These are phyloP conservation scores for Taphrina communis DNA, from an alignment of 1,139 yeast species.

Conservation along the genomic window DNA sequence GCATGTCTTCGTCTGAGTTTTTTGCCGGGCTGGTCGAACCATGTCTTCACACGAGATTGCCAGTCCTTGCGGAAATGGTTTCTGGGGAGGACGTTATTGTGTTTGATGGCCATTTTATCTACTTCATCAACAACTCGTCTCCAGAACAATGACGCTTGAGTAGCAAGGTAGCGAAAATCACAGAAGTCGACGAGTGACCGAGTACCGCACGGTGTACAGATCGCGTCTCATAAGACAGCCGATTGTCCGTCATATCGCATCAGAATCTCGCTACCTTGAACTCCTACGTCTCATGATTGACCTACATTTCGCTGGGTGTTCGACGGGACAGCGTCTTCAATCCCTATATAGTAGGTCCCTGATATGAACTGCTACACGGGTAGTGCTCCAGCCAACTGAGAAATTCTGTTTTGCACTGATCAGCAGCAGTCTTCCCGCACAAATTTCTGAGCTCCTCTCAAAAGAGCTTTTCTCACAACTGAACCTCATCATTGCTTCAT, in stretches of 20 bases:
- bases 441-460: constrained; percentile 8
- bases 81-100: constrained; percentile 57
- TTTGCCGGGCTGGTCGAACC: constrained; percentile 99
- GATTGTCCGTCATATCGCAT: background rate
- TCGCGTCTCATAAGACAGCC: background rate
- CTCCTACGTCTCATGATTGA: constrained; percentile 3
- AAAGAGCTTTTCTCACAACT: background rate
- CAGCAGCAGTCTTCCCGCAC: constrained; percentile 22
- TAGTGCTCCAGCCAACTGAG: constrained; percentile 2
- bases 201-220: background rate
- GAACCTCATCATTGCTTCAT: no score
- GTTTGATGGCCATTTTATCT: constrained; percentile 43
- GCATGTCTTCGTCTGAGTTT: constrained; percentile 95
- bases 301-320: constrained; percentile 29
- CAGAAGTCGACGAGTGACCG: background rate
- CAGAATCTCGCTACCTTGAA: background rate
- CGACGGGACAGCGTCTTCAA: background rate
- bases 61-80: constrained; percentile 99
- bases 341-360: background rate
- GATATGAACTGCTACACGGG: constrained; percentile 8
- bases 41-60: constrained; percentile 99
- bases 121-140: background rate
- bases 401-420: constrained; percentile 14
- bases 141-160: background rate
- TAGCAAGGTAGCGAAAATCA: background rate